A percentile compares a stretch with the other conserved stretches of the same genome.
These are phyloP conservation scores for Ceriops decandra DNA, from an alignment of 345 rosid genomes.

Conservation along the genomic window DNA sequence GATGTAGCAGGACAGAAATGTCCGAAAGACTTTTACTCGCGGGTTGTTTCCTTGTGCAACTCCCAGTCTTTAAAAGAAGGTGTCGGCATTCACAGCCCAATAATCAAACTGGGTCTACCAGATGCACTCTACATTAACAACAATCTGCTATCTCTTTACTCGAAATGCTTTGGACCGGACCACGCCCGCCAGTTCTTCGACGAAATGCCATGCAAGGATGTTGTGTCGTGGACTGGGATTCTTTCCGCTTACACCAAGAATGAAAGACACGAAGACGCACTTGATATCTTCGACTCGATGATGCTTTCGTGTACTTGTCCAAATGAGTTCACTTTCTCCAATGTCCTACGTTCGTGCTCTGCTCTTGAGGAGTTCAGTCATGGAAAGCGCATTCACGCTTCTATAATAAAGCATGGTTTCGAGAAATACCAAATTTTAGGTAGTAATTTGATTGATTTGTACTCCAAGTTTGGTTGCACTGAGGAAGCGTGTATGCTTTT, in stretches of 20 bases:
- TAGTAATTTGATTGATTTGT: constrained; percentile 51
- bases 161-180: constrained; percentile 33
- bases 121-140: constrained; percentile 49
- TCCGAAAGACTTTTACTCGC: constrained; percentile 43
- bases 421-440: constrained; percentile 37
- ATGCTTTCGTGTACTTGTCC: constrained; percentile 38
- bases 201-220: constrained; percentile 60
- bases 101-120: constrained; percentile 47
- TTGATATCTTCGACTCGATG: constrained; percentile 43
- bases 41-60: constrained; percentile 47
- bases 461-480: constrained; percentile 43
- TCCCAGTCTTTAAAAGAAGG: constrained; percentile 41
- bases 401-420: constrained; percentile 50
- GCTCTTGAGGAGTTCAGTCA: constrained; percentile 35
- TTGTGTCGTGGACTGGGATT: constrained; percentile 64
- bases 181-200: constrained; percentile 60
- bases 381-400: constrained; percentile 50
- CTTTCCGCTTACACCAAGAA: constrained; percentile 44
- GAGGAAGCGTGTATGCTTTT: constrained; percentile 48
- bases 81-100: constrained; percentile 48
- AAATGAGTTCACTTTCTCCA: constrained; percentile 64
- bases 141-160: constrained; percentile 50
- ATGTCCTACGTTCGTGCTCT: constrained; percentile 46
- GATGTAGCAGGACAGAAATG: constrained; percentile 25
- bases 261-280: constrained; percentile 40